Conservation (phyloP, 1,284 basidiomycete species). For the Anthracocystis walkeri region DNA sequence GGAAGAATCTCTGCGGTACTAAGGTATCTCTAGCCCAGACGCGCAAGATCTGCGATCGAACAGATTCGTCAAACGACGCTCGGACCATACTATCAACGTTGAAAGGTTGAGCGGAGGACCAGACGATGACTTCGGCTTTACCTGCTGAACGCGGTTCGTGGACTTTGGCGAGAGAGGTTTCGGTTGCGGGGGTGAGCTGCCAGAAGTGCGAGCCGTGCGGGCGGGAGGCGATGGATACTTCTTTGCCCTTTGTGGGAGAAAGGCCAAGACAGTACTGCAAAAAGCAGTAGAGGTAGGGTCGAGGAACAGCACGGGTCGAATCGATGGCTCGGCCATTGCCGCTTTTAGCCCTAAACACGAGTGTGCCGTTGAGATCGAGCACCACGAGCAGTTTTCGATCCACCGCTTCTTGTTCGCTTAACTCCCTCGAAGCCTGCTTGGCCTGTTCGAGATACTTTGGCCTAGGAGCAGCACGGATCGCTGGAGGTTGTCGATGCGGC, state of each 20-base stretch:
- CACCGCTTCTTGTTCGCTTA: slow-evolving; percentile 19
- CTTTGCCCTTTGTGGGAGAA: not conserved
- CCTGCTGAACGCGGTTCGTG: slow-evolving; percentile 19
- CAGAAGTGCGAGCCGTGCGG: slow-evolving; percentile 61
- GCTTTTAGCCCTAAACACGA: slow-evolving; percentile 76
- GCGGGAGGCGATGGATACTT: not conserved
- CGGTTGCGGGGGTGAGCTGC: not conserved
- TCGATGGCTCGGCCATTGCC: slow-evolving; percentile 26
- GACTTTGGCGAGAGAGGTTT: not conserved
- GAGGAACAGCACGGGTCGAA: slow-evolving; percentile 49
- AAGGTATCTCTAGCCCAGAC: slow-evolving; percentile 85
- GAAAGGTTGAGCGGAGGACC: slow-evolving; percentile 85
- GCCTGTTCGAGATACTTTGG: slow-evolving; percentile 28
- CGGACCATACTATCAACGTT: slow-evolving; percentile 76
- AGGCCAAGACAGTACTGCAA: slow-evolving; percentile 73
- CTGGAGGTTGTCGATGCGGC: slow-evolving; percentile 10
- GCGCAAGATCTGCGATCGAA: slow-evolving; percentile 73
- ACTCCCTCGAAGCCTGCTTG: not conserved
- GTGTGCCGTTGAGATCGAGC: slow-evolving; percentile 84
- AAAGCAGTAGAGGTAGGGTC: slow-evolving; percentile 79
- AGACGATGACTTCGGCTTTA: slow-evolving; percentile 86
- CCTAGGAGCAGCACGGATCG: slow-evolving; percentile 32
- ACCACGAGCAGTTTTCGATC: slow-evolving; percentile 74
- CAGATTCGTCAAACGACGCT: slow-evolving; percentile 54
- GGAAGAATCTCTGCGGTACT: slow-evolving; percentile 62